Percentiles rank a stretch among this genome's conserved stretches.
Evolutionary conservation across 2,329 filamentous ascomycete genomes (phyloP).

Genomic region (Lecanoromycetidae sp.): DNA sequence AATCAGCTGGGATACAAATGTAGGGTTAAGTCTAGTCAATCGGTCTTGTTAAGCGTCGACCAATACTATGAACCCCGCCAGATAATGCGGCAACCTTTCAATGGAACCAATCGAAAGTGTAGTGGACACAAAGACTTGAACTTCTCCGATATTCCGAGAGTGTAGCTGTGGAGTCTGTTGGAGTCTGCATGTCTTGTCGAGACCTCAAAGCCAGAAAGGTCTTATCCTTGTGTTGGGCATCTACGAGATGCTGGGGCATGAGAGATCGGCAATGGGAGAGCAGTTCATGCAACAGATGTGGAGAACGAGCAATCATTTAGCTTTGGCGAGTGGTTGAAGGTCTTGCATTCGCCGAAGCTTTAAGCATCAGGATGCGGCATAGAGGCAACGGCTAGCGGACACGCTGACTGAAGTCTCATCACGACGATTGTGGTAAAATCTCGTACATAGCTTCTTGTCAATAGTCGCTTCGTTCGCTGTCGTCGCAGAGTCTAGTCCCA

Average conservation of each 20-base stretch:
- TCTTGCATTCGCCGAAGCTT: too few species aligned
- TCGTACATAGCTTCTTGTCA: background rate
- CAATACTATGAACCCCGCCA: background rate
- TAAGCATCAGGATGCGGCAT: too few species aligned
- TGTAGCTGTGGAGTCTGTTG: too few species aligned
- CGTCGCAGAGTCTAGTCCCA: background rate
- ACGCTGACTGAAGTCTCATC: too few species aligned
- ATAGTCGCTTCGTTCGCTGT: background rate
- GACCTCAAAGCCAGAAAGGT: background rate
- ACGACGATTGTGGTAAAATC: too few species aligned
- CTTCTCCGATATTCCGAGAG: too few species aligned
- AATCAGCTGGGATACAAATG: slow-evolving; percentile 1
- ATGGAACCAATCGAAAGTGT: background rate
- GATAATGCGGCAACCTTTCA: background rate
- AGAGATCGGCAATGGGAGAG: slow-evolving; percentile 1
- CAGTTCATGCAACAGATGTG: background rate
- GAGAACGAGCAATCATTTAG: too few species aligned
- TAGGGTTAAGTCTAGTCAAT: background rate
- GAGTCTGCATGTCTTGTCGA: background rate
- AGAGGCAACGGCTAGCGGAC: too few species aligned
- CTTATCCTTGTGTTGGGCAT: slow-evolving; percentile 9
- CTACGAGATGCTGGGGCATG: slow-evolving; percentile 6
- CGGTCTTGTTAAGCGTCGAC: slow-evolving; percentile 1
- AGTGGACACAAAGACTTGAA: background rate
- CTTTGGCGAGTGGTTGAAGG: too few species aligned